These are phyloP conservation scores for Blastocystis sp. DNA, from an alignment of 352 stramenopile species.

Conservation along the genomic window DNA sequence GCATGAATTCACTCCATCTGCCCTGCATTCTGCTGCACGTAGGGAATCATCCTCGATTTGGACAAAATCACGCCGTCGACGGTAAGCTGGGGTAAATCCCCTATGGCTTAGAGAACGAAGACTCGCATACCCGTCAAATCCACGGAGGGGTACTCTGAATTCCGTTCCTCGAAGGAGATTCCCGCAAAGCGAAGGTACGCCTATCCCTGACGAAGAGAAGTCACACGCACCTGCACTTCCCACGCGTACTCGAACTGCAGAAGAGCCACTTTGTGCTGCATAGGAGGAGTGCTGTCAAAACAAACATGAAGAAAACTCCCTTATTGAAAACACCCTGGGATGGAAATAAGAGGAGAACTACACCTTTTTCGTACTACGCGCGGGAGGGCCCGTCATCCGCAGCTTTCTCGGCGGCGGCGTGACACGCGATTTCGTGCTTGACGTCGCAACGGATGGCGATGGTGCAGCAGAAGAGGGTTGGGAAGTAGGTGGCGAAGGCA, in stretches of 20 bases:
- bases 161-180: constrained; percentile 31
- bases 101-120: background rate
- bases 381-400: too few species aligned
- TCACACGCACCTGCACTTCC: constrained; percentile 25
- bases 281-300: background rate
- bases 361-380: too few species aligned
- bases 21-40: constrained; percentile 1
- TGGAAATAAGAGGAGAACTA: too few species aligned
- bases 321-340: too few species aligned
- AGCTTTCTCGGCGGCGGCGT: too few species aligned
- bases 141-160: constrained; percentile 62
- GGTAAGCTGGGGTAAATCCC: constrained; percentile 33
- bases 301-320: background rate
- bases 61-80: background rate
- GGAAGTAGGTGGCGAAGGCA: too few species aligned
- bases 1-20: background rate
- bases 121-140: constrained; percentile 27
- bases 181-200: constrained; percentile 54
- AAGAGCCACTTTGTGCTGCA: constrained; percentile 6
- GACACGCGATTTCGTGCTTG: too few species aligned
- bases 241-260: constrained; percentile 63
- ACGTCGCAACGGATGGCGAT: too few species aligned
- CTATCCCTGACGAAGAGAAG: background rate
- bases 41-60: constrained; percentile 12
- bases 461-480: too few species aligned